Conservation (phyloP, 768 basidiomycete genomes). For the Pleurotus salmoneostramineus region DNA sequence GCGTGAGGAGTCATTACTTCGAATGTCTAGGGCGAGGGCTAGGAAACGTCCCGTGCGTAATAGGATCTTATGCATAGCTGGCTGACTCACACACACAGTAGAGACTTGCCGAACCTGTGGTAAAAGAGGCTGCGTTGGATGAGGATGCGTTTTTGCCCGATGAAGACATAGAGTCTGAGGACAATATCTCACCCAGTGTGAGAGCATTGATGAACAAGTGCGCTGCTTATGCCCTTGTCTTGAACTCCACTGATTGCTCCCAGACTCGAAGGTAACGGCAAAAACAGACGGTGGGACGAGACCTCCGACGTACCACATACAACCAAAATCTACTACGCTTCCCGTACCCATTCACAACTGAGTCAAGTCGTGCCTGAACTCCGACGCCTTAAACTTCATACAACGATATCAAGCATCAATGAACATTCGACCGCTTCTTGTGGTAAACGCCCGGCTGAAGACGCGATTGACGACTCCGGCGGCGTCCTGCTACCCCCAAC, state of each 20-base stretch:
- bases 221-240: constrained; percentile 13
- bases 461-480: constrained; percentile 21
- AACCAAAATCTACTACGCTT: constrained; percentile 90
- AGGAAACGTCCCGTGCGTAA: constrained; percentile 55
- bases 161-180: constrained; percentile 31
- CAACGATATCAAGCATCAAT: constrained; percentile 13
- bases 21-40: constrained; percentile 51
- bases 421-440: constrained; percentile 1
- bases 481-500: constrained; percentile 41
- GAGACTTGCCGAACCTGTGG: constrained; percentile 3
- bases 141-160: constrained; percentile 79
- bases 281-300: constrained; percentile 14
- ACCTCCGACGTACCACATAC: constrained; percentile 44
- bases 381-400: constrained; percentile 55
- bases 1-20: constrained; percentile 54
- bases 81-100: not conserved
- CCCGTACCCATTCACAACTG: constrained; percentile 94
- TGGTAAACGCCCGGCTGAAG: constrained; percentile 21
- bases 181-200: constrained; percentile 74
- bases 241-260: constrained; percentile 4
- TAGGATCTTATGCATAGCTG: constrained; percentile 13
- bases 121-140: constrained; percentile 31
- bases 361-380: constrained; percentile 88
- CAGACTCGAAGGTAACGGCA: constrained; percentile 28
- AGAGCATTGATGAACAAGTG: constrained; percentile 79